Evolutionary conservation across 345 rosid genomes (phyloP).

Genomic region (Eucalyptus coolabah): DNA sequence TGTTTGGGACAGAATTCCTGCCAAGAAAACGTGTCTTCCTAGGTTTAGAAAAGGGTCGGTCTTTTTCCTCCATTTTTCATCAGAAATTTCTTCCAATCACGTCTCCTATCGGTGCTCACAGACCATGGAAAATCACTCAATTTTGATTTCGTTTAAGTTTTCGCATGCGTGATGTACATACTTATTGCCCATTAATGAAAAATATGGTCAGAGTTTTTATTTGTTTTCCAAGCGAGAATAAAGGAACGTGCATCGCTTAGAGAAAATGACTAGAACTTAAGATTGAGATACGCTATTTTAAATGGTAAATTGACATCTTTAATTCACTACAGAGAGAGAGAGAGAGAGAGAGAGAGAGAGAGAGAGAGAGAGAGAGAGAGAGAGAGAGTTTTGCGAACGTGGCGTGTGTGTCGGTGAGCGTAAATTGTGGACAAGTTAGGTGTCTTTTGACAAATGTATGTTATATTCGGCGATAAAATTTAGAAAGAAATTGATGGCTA

Average conservation of each 20-base stretch:
- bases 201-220: background rate
- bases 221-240: background rate
- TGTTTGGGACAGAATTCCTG: background rate
- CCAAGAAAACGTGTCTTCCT: background rate
- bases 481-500: background rate
- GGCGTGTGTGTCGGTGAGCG: background rate
- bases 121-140: background rate
- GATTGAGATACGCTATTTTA: background rate
- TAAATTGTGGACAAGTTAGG: background rate
- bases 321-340: background rate
- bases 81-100: background rate
- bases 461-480: background rate
- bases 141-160: background rate
- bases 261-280: background rate
- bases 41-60: background rate
- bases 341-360: too few relatives aligned
- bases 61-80: background rate
- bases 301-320: background rate
- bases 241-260: background rate
- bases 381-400: background rate
- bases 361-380: background rate
- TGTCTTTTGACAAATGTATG: background rate
- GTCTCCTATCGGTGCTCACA: background rate
- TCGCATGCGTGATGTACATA: background rate
- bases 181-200: too few relatives aligned